A percentile compares a stretch with the other conserved stretches of the same genome.
Evolutionary conservation across 306 rosid genomes (phyloP).

Genomic region (Nissolia schottii): DNA sequence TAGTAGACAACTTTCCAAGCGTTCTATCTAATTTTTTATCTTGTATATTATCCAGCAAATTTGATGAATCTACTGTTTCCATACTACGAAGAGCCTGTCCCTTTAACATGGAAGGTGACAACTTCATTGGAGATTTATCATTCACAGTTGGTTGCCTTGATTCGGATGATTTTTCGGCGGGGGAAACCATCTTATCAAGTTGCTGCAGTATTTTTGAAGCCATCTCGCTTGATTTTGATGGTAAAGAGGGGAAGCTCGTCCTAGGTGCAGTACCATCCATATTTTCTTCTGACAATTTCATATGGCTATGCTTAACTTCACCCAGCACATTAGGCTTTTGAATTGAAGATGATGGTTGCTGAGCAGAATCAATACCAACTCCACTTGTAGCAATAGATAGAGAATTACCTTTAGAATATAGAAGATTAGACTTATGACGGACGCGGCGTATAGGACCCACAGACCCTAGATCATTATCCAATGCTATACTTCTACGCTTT

Average conservation of each 20-base stretch:
- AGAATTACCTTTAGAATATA: slow-evolving; percentile 52
- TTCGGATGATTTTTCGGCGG: slow-evolving; percentile 60
- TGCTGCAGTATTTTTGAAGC: slow-evolving; percentile 81
- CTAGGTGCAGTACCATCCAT: slow-evolving; percentile 36
- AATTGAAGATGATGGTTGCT: slow-evolving; percentile 39
- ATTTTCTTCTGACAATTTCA: slow-evolving; percentile 40
- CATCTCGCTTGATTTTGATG: slow-evolving; percentile 72
- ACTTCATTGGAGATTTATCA: slow-evolving; percentile 55
- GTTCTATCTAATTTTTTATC: slow-evolving; percentile 27
- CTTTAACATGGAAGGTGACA: slow-evolving; percentile 74
- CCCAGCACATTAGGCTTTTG: slow-evolving; percentile 33
- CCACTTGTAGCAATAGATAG: slow-evolving; percentile 34
- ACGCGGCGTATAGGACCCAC: slow-evolving; percentile 75
- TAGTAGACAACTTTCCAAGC: slow-evolving; percentile 17
- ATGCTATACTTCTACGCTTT: slow-evolving; percentile 61
- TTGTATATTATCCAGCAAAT: slow-evolving; percentile 35
- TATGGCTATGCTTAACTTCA: slow-evolving; percentile 32
- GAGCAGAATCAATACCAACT: slow-evolving; percentile 35
- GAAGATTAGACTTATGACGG: slow-evolving; percentile 73
- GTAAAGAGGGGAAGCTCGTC: slow-evolving; percentile 35
- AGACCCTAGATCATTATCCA: slow-evolving; percentile 79
- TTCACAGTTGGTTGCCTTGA: slow-evolving; percentile 33
- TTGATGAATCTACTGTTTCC: slow-evolving; percentile 71
- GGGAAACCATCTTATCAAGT: slow-evolving; percentile 71
- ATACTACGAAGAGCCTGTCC: slow-evolving; percentile 87